phyloP scores from a whole-genome alignment of 768 basidiomycete species.

The Lactarius sp. region DNA sequence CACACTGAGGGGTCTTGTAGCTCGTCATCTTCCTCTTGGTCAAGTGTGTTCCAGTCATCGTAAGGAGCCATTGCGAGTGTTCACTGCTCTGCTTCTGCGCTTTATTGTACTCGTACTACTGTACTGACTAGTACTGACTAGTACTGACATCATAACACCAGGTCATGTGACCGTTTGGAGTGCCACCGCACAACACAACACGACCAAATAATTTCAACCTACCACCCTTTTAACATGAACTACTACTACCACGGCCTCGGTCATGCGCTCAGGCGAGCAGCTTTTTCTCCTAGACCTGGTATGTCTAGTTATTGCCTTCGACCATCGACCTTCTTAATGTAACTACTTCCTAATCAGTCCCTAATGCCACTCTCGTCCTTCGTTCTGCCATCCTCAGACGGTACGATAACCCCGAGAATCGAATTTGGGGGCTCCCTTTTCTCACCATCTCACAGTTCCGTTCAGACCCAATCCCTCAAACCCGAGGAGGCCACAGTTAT shows the following conservation, averaged over 20 bases:
- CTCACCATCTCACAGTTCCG: conserved; percentile 34
- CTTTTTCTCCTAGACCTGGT: conserved; percentile 36
- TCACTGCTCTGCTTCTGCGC: no score
- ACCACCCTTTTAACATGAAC: conserved; percentile 31
- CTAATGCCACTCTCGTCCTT: conserved; percentile 15
- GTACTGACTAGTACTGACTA: no score
- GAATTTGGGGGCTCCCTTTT: background rate
- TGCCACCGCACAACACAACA: no score
- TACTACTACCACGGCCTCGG: conserved; percentile 48
- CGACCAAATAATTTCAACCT: no score
- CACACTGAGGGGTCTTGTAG: conserved; percentile 63
- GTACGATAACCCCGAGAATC: conserved; percentile 19
- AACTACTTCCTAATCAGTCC: conserved; percentile 21
- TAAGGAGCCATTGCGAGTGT: conserved; percentile 52
- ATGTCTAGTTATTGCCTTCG: conserved; percentile 19
- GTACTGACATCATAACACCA: no score
- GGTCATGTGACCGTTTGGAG: background rate
- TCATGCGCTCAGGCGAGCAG: conserved; percentile 48
- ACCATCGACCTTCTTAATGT: background rate
- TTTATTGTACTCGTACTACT: no score
- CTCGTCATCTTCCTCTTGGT: conserved; percentile 81
- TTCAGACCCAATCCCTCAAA: conserved; percentile 64
- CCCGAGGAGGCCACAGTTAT: conserved; percentile 55
- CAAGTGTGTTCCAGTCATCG: conserved; percentile 76
- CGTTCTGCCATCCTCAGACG: conserved; percentile 20